phyloP scores from a whole-genome alignment of 1,139 yeast genomes.

The Blastobotrys malaysiensis region DNA sequence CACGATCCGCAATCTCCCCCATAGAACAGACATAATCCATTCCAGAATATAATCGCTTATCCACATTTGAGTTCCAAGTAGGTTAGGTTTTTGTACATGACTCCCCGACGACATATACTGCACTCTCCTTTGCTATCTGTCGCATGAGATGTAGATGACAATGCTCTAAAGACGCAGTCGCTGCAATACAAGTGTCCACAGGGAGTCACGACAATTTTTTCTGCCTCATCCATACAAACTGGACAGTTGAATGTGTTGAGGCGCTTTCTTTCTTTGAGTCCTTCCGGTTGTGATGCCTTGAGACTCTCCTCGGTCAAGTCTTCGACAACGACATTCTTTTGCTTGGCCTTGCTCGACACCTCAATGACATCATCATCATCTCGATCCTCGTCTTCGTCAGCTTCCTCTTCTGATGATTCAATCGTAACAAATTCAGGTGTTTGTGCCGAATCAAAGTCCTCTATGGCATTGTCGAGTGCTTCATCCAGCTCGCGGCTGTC shows the following conservation, averaged over 20 bases:
- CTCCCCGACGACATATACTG: slow-evolving; percentile 32
- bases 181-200: slow-evolving; percentile 37
- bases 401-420: neutral
- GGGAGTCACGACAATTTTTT: slow-evolving; percentile 31
- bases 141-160: slow-evolving; percentile 27
- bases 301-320: slow-evolving; percentile 13
- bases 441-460: neutral
- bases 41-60: neutral
- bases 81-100: slow-evolving; percentile 25
- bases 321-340: slow-evolving; percentile 8
- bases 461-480: neutral
- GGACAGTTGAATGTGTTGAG: slow-evolving; percentile 27
- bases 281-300: slow-evolving; percentile 15
- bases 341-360: slow-evolving; percentile 4
- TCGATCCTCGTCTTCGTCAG: slow-evolving; percentile 2
- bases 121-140: slow-evolving; percentile 29
- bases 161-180: slow-evolving; percentile 34
- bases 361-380: slow-evolving; percentile 7
- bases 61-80: slow-evolving; percentile 24
- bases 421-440: slow-evolving; percentile 2
- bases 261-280: slow-evolving; percentile 16
- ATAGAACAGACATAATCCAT: too few species aligned
- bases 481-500: neutral
- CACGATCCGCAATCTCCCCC: too few species aligned
- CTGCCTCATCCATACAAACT: slow-evolving; percentile 34